Base-by-base conservation (phyloP, 1,139 yeast species). In the Chernovozyma sophiae-reginae region DNA sequence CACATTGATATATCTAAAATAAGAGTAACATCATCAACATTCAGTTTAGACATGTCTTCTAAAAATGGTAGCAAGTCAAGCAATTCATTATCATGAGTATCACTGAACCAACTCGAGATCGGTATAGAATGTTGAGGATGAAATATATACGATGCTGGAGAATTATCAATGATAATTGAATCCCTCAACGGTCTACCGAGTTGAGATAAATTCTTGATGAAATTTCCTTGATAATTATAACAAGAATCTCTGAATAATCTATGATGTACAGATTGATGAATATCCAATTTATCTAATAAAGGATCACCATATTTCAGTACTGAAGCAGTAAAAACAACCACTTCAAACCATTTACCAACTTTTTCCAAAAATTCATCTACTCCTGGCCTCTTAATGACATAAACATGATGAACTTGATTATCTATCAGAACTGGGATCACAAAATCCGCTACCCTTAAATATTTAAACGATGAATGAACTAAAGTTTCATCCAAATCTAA, bases 111-210 rank as follows among this genome's bases (percentile, higher is more conserved):
- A 58, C 94, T 81, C 45, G 96, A 86, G 25, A 92, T 86, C n/a
- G 99, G 99, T 30, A 94, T 84, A 12, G 97, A 95, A 65, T 92
- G 97, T 56, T 87, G 95, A 18, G 98, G 98, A 58, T 92, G 98
- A 71, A 92, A 86, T 39, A 90, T 81, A 60, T 94, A 92, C 12
- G 96, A 86, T 5, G 97, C 96, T 2, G 99, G 98, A 2, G 97
- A 89, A 62, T 92, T 92, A 66, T 92, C 99, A 48, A 92, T 81
- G 48, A 92, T 94, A 41, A 92, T 89, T 32, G 85, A 71, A 47
- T 90, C 96, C 43, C 74, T 66, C 44, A 94, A 68, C 1, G 97
- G 96, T 50, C 99, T 74, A 4, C 99, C 99, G 49, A 92, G 78
- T 58, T 87, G 97, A 4, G 95, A 82, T 48, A 92, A 71, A 57